A percentile compares a stretch with the other conserved stretches of the same genome.
Conservation (phyloP, 805 yeast genomes). For the Ogataea pignaliae region DNA sequence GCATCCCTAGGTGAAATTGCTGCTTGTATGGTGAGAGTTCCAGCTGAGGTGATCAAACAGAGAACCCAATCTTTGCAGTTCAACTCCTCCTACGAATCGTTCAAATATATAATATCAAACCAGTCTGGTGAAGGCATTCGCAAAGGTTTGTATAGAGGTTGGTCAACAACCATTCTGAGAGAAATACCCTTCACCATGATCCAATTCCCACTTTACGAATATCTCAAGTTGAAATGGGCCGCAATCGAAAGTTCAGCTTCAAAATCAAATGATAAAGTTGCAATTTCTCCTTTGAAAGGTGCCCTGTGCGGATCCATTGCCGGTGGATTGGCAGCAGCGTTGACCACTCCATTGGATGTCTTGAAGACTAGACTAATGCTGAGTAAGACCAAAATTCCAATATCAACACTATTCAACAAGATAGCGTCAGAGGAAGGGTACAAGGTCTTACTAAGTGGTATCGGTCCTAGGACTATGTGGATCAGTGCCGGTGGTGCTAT, state of each 20-base stretch:
- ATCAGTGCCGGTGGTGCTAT: slow-evolving; percentile 98
- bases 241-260: slow-evolving; percentile 33
- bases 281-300: slow-evolving; percentile 64
- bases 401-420: slow-evolving; percentile 42
- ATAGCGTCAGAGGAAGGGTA: slow-evolving; percentile 72
- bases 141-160: slow-evolving; percentile 85
- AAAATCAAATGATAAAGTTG: not conserved
- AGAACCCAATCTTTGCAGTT: slow-evolving; percentile 75
- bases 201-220: slow-evolving; percentile 92
- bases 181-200: slow-evolving; percentile 96
- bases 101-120: slow-evolving; percentile 57
- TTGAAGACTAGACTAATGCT: slow-evolving; percentile 85
- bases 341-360: slow-evolving; percentile 78
- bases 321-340: slow-evolving; percentile 78
- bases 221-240: slow-evolving; percentile 61
- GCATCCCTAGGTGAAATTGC: slow-evolving; percentile 90
- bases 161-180: slow-evolving; percentile 86
- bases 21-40: slow-evolving; percentile 93
- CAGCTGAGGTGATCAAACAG: slow-evolving; percentile 95
- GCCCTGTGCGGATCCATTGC: slow-evolving; percentile 81
- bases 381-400: slow-evolving; percentile 43
- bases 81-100: slow-evolving; percentile 60
- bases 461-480: slow-evolving; percentile 97
- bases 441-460: slow-evolving; percentile 69
- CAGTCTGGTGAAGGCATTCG: slow-evolving; percentile 73